These are phyloP conservation scores for Didymella glomerata DNA, from an alignment of 2,329 filamentous ascomycete species.

Conservation along the genomic window DNA sequence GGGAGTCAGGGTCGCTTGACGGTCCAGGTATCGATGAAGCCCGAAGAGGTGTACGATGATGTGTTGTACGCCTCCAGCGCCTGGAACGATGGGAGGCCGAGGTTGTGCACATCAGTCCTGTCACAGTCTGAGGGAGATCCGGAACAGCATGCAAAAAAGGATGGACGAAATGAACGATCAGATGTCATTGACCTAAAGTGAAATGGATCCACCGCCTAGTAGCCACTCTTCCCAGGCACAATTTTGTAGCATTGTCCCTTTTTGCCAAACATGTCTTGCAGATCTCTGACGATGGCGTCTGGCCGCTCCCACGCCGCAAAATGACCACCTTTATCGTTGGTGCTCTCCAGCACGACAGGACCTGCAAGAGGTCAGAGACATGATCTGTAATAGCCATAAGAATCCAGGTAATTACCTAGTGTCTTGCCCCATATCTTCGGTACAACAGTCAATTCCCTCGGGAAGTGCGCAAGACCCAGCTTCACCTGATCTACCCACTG, in stretches of 20 bases:
- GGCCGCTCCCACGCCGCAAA: conserved; percentile 69
- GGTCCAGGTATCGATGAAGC: no score
- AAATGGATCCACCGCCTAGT: no score
- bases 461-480: conserved; percentile 65
- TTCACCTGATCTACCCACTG: conserved; percentile 59
- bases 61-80: no score
- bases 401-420: conserved; percentile 56
- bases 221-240: conserved; percentile 43
- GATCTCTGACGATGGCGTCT: conserved; percentile 61
- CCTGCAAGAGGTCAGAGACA: conserved; percentile 32
- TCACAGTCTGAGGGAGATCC: no score
- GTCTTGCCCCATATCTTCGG: conserved; percentile 67
- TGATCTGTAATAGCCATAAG: no score
- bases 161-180: no score
- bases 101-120: no score
- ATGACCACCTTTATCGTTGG: conserved; percentile 64
- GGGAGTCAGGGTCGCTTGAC: no score
- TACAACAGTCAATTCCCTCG: conserved; percentile 64
- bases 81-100: no score
- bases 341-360: conserved; percentile 64
- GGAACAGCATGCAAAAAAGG: no score
- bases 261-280: conserved; percentile 67
- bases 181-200: no score
- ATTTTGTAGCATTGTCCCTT: conserved; percentile 48
- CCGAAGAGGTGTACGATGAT: no score